A percentile compares a stretch with the other conserved stretches of the same genome.
These are phyloP conservation scores for Yarrowia galli DNA, from an alignment of 1,139 yeast genomes.

Conservation along the genomic window DNA sequence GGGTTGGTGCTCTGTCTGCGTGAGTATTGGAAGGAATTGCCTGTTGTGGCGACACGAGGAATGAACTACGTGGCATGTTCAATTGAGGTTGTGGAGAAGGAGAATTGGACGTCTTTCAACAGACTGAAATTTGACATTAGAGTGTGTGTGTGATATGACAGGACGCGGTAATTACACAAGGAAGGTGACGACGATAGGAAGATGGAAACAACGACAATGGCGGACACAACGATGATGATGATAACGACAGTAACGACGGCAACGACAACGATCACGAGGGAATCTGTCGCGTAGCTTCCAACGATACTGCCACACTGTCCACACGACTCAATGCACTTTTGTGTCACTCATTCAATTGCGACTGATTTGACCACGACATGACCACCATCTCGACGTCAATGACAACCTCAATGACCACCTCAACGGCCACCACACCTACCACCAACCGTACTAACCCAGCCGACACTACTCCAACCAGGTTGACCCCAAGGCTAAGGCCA, in stretches of 20 bases:
- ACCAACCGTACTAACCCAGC: constrained; percentile 41
- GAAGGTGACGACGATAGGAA: not conserved
- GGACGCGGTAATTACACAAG: not conserved
- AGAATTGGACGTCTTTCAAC: not conserved
- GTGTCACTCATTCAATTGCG: not conserved
- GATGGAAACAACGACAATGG: not conserved
- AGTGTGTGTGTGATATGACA: not conserved
- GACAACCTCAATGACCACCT: not conserved
- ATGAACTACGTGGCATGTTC: constrained; percentile 14
- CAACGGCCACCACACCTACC: not conserved
- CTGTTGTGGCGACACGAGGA: not conserved
- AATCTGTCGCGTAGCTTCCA: too few species aligned
- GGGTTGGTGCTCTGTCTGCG: constrained; percentile 40
- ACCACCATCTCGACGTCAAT: not conserved
- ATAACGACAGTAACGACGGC: not conserved
- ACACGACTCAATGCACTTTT: too few species aligned
- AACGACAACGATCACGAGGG: too few species aligned
- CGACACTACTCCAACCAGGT: constrained; percentile 52
- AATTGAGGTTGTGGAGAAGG: constrained; percentile 8
- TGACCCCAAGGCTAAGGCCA: constrained; percentile 93
- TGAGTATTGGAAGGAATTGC: constrained; percentile 19
- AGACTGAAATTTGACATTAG: not conserved
- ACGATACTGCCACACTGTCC: too few species aligned
- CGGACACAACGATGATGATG: not conserved
- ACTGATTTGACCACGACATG: not conserved